Percentiles rank a stretch among this genome's conserved stretches.
phyloP scores from a whole-genome alignment of 2,329 filamentous ascomycete species.

The Lachnellula suecica region DNA sequence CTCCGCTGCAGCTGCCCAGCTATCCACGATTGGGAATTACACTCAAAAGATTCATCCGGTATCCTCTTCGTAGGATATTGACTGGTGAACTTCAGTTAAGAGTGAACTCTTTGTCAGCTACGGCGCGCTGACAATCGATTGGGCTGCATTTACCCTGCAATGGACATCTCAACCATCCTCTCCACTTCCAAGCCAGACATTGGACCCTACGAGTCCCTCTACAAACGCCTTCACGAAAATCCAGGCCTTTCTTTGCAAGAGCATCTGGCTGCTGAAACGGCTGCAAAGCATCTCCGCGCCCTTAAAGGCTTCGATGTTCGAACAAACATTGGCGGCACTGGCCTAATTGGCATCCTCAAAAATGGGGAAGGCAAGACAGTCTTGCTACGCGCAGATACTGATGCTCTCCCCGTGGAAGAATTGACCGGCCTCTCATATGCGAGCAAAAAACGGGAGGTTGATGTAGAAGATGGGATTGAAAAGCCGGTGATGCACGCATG shows the following conservation, averaged over 20 bases:
- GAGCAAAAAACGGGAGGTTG: slow-evolving; percentile 40
- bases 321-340: slow-evolving; percentile 55
- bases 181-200: slow-evolving; percentile 14
- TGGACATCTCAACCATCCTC: slow-evolving; percentile 10
- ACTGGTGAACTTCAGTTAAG: no score
- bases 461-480: slow-evolving; percentile 42
- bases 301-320: slow-evolving; percentile 43
- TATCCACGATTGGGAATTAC: no score
- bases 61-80: no score
- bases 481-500: slow-evolving; percentile 68
- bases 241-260: slow-evolving; percentile 61
- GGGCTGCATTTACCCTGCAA: background rate
- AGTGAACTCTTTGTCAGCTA: no score
- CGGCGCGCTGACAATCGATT: no score
- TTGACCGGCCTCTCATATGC: slow-evolving; percentile 54
- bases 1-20: no score
- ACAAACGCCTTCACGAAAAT: slow-evolving; percentile 57
- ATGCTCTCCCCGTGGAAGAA: slow-evolving; percentile 59
- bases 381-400: slow-evolving; percentile 61
- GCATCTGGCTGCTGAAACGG: slow-evolving; percentile 46
- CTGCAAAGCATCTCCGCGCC: slow-evolving; percentile 40
- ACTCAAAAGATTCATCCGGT: no score
- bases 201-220: slow-evolving; percentile 48
- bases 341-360: slow-evolving; percentile 52
- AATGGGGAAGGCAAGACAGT: slow-evolving; percentile 57